Conservation (phyloP, 495 filamentous ascomycete species). For the Penicillium silybi region DNA sequence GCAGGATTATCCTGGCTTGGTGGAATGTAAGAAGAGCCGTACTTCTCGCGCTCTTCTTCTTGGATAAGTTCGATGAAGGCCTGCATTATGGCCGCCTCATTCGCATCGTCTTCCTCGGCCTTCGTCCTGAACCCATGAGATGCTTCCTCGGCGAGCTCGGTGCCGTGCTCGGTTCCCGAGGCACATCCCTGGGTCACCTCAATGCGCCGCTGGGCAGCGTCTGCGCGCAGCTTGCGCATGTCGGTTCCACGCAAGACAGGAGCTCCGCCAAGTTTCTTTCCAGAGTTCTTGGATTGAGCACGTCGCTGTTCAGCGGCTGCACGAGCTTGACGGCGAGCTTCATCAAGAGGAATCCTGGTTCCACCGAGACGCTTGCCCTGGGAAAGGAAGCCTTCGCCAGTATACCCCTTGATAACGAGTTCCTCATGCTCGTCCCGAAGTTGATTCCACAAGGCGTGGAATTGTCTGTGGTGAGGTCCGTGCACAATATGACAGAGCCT, state of each 20-base stretch:
- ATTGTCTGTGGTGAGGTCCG: conserved; percentile 77
- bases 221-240: conserved; percentile 70
- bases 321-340: conserved; percentile 72
- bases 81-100: conserved; percentile 83
- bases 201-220: conserved; percentile 66
- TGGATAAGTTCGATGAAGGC: conserved; percentile 85
- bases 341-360: conserved; percentile 59
- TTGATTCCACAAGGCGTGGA: conserved; percentile 83
- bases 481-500: conserved; percentile 79
- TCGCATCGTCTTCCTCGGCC: conserved; percentile 85
- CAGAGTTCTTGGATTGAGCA: conserved; percentile 56
- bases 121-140: conserved; percentile 77
- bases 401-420: conserved; percentile 76
- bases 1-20: conserved; percentile 59
- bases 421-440: conserved; percentile 80
- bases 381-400: conserved; percentile 83
- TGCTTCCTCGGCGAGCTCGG: conserved; percentile 63
- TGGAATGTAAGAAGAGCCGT: conserved; percentile 61
- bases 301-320: conserved; percentile 70
- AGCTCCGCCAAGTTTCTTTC: conserved; percentile 69
- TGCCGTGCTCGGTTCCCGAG: conserved; percentile 55
- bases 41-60: conserved; percentile 73
- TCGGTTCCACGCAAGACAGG: conserved; percentile 60
- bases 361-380: conserved; percentile 73
- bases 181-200: conserved; percentile 71